phyloP scores from a whole-genome alignment of 805 yeast species.

The Cyberlindnera misumaiensis region DNA sequence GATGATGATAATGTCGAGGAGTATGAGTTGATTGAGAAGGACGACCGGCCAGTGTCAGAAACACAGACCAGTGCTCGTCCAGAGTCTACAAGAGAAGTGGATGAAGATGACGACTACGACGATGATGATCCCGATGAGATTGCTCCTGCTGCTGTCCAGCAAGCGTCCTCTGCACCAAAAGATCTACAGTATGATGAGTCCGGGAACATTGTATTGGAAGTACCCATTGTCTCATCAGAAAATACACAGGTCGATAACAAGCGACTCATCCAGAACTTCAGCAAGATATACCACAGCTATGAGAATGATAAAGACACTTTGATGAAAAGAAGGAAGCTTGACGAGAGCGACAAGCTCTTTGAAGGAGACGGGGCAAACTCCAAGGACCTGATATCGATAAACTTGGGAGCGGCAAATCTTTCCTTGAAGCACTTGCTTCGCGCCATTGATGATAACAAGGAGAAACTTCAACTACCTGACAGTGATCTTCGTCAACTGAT shows the following conservation, averaged over 20 bases:
- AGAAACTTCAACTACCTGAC: conserved; percentile 69
- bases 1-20: conserved; percentile 11
- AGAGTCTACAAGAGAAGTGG: conserved; percentile 26
- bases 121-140: conserved; percentile 23
- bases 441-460: conserved; percentile 73
- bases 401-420: conserved; percentile 67
- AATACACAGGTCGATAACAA: conserved; percentile 28
- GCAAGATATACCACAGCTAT: conserved; percentile 67
- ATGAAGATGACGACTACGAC: conserved; percentile 28
- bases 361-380: conserved; percentile 19
- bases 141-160: conserved; percentile 10
- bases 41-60: conserved; percentile 4
- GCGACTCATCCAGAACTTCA: conserved; percentile 50
- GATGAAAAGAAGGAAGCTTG: conserved; percentile 66
- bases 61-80: background rate
- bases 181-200: conserved; percentile 14
- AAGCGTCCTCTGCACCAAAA: conserved; percentile 9
- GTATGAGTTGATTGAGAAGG: conserved; percentile 17
- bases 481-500: conserved; percentile 77
- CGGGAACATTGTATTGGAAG: conserved; percentile 23
- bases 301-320: conserved; percentile 73
- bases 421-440: conserved; percentile 75
- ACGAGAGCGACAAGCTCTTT: conserved; percentile 71
- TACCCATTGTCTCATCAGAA: conserved; percentile 30
- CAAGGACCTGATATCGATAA: conserved; percentile 30